Evolutionary conservation across 176 grass and related monocot genomes (phyloP).

Genomic region (Oryza meridionalis): DNA sequence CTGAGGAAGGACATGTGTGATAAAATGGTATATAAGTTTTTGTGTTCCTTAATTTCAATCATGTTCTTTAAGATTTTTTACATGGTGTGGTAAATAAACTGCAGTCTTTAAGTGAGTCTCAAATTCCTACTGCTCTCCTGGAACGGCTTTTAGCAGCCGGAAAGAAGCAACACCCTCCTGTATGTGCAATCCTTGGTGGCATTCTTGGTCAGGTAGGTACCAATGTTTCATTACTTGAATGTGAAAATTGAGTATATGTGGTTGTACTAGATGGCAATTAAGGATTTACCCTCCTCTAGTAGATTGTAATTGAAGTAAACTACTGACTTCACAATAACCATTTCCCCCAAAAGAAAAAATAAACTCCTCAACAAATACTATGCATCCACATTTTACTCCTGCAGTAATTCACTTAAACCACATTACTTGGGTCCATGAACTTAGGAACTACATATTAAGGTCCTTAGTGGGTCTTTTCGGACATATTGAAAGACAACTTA

Average conservation of each 20-base stretch:
- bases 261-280: background rate
- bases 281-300: no score
- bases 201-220: constrained; percentile 91
- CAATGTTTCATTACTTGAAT: background rate
- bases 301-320: background rate
- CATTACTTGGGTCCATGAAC: background rate
- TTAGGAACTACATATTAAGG: background rate
- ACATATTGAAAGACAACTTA: background rate
- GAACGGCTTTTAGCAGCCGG: constrained; percentile 73
- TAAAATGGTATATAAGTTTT: constrained; percentile 56
- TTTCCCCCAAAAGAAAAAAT: background rate
- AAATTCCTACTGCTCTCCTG: constrained; percentile 63
- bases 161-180: constrained; percentile 77
- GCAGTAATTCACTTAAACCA: background rate
- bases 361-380: background rate
- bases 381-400: background rate
- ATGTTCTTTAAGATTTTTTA: constrained; percentile 25
- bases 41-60: constrained; percentile 12
- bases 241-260: background rate
- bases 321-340: background rate
- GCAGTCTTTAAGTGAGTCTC: constrained; percentile 82
- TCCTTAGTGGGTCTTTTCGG: background rate
- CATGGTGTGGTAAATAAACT: constrained; percentile 40
- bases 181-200: constrained; percentile 93
- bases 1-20: constrained; percentile 79